phyloP scores from a whole-genome alignment of 305 asterid species.

The Striga hermonthica region DNA sequence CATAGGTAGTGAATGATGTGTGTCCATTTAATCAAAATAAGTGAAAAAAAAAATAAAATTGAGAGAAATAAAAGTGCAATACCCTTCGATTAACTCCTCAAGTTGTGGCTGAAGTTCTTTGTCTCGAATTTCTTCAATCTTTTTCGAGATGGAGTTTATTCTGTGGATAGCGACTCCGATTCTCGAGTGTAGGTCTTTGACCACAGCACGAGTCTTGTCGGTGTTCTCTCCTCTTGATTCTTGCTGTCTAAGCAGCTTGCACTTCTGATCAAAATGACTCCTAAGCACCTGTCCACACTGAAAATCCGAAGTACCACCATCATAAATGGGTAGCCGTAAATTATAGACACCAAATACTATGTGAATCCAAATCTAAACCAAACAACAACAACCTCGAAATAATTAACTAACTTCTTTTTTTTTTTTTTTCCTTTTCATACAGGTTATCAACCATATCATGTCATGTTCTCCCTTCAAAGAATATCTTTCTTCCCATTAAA shows the following conservation, averaged over 20 bases:
- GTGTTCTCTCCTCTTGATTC: slow-evolving; percentile 70
- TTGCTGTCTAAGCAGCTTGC: slow-evolving; percentile 76
- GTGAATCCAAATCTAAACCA: too few species aligned
- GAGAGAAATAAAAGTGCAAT: slow-evolving; percentile 26
- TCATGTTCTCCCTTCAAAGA: neutral
- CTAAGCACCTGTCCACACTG: slow-evolving; percentile 80
- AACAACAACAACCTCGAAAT: too few species aligned
- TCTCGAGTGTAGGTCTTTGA: slow-evolving; percentile 90
- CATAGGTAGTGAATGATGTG: neutral
- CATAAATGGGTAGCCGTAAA: too few species aligned
- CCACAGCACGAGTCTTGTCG: slow-evolving; percentile 82
- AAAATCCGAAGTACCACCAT: slow-evolving; percentile 1
- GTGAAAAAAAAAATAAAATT: slow-evolving; percentile 5
- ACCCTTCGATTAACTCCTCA: slow-evolving; percentile 97
- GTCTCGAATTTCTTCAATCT: slow-evolving; percentile 89
- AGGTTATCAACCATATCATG: neutral
- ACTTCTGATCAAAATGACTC: slow-evolving; percentile 66
- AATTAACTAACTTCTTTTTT: too few species aligned
- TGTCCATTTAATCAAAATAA: neutral
- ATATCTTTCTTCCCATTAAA: neutral
- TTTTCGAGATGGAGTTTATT: slow-evolving; percentile 78
- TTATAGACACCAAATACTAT: too few species aligned
- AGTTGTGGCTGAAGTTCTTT: slow-evolving; percentile 94
- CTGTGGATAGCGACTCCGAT: slow-evolving; percentile 88
- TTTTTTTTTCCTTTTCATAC: too few species aligned